A percentile compares a stretch with the other conserved stretches of the same genome.
These are phyloP conservation scores for Macrophomina phaseolina DNA, from an alignment of 2,329 filamentous ascomycete genomes.

Conservation along the genomic window DNA sequence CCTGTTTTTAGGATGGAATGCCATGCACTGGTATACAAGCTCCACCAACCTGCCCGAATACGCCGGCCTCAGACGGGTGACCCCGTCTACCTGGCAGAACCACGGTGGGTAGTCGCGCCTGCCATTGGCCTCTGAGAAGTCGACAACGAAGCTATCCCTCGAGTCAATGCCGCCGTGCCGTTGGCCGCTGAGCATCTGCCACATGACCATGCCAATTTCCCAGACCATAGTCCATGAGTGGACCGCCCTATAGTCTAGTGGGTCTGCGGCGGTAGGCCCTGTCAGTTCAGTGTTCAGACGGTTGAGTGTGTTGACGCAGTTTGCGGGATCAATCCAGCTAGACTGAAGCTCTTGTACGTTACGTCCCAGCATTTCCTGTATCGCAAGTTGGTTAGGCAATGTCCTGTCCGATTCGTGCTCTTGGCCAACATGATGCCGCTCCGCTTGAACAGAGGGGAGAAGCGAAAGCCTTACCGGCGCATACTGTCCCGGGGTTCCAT, in stretches of 20 bases:
- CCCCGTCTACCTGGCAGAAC: no score
- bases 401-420: no score
- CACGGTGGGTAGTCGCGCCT: background rate
- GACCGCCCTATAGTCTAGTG: background rate
- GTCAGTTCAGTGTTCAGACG: background rate
- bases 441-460: background rate
- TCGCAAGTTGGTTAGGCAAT: background rate
- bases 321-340: no score
- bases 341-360: background rate
- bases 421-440: background rate
- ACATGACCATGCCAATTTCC: constrained; percentile 8
- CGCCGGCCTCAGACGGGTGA: background rate
- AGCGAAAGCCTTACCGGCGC: background rate
- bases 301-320: background rate
- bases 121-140: background rate
- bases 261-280: background rate
- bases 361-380: background rate
- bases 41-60: constrained; percentile 12
- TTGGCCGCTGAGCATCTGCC: background rate
- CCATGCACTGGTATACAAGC: constrained; percentile 9
- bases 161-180: background rate
- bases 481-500: background rate
- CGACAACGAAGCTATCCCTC: background rate
- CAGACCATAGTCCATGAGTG: constrained; percentile 10
- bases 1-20: background rate